These are phyloP conservation scores for Amanita brunnescens DNA, from an alignment of 768 basidiomycete species.

Conservation along the genomic window DNA sequence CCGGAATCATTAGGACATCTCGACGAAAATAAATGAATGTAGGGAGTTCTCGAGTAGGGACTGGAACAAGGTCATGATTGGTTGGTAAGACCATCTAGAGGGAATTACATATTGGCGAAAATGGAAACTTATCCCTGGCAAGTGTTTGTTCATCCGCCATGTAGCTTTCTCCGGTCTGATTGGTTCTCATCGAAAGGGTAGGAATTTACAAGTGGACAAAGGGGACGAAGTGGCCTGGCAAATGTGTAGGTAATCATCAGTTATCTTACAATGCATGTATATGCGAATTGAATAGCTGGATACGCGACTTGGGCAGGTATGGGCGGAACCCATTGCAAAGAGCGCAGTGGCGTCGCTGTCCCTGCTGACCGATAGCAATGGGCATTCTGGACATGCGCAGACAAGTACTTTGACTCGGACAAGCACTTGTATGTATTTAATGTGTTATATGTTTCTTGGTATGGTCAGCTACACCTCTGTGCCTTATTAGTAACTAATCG, in stretches of 20 bases:
- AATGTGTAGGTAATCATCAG: conserved; percentile 55
- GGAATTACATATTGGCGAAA: conserved; percentile 65
- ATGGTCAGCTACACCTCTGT: too few relatives aligned
- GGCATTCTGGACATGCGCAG: too few relatives aligned
- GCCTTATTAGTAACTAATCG: too few relatives aligned
- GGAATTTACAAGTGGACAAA: neutral
- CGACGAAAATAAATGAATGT: conserved; percentile 80
- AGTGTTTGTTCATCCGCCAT: neutral
- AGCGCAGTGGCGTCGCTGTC: neutral
- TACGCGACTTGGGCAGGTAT: conserved; percentile 10
- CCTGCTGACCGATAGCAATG: neutral
- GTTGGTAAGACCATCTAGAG: conserved; percentile 67
- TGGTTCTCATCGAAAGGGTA: neutral
- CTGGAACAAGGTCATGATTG: conserved; percentile 61
- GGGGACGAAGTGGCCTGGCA: conserved; percentile 4
- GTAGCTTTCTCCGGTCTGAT: neutral
- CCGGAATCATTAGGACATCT: conserved; percentile 42
- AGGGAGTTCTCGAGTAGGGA: conserved; percentile 70
- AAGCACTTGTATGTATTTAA: too few relatives aligned
- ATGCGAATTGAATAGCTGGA: neutral
- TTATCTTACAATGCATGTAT: neutral
- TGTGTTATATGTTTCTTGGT: too few relatives aligned
- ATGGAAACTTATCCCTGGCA: conserved; percentile 56
- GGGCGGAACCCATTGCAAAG: conserved; percentile 13
- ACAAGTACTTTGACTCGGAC: too few relatives aligned